phyloP scores from a whole-genome alignment of 148 eudicot species.

The Fallopia convolvulus region DNA sequence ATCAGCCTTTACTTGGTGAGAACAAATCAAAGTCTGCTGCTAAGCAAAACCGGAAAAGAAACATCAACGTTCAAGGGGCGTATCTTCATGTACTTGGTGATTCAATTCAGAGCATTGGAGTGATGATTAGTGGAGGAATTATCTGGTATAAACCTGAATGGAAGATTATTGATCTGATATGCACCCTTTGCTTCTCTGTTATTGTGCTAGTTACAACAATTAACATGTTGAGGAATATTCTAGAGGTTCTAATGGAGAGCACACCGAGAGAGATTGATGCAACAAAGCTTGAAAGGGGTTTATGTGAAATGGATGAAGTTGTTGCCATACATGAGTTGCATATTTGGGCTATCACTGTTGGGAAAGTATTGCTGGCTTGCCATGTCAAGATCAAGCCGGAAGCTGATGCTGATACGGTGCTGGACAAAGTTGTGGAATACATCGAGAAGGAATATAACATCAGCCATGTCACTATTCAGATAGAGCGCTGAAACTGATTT shows the following conservation, averaged over 20 bases:
- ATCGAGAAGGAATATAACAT: constrained; percentile 30
- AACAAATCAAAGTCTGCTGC: constrained; percentile 9
- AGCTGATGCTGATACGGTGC: constrained; percentile 22
- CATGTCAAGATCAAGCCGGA: constrained; percentile 41
- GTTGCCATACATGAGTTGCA: constrained; percentile 55
- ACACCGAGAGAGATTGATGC: constrained; percentile 46
- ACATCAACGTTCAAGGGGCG: constrained; percentile 61
- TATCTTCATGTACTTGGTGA: constrained; percentile 54
- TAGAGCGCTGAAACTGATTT: constrained; percentile 23
- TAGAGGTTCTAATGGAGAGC: constrained; percentile 52
- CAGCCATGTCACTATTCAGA: constrained; percentile 52
- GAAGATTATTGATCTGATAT: constrained; percentile 53
- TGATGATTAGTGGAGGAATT: constrained; percentile 47
- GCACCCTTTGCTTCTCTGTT: constrained; percentile 46
- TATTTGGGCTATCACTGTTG: constrained; percentile 59
- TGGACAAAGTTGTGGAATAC: constrained; percentile 28
- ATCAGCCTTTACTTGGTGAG: constrained; percentile 26
- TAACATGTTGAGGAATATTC: constrained; percentile 36
- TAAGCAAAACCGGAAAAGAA: constrained; percentile 30
- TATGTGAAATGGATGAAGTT: constrained; percentile 38
- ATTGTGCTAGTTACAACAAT: constrained; percentile 36
- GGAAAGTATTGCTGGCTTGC: constrained; percentile 48
- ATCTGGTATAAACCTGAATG: constrained; percentile 51
- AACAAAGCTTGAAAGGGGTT: constrained; percentile 34
- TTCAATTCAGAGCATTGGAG: constrained; percentile 50